Base-by-base conservation (phyloP, 148 eudicot species). In the Fagopyrum tataricum region DNA sequence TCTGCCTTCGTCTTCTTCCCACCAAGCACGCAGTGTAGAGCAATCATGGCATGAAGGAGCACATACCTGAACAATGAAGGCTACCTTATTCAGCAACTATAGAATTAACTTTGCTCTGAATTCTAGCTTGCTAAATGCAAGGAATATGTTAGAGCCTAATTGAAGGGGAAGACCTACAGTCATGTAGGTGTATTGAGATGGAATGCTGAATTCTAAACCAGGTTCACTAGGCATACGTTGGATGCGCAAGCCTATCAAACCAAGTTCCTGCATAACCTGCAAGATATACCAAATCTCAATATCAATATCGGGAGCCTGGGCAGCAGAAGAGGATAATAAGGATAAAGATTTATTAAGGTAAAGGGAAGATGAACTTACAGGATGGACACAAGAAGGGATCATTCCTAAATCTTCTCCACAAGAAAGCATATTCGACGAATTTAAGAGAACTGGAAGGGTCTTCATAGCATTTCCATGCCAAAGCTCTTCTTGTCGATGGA, bases 1-100 rank as follows among this genome's bases (percentile, higher is more conserved):
- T 78, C 98, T 87, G 55, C 87, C 96, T 80, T 95, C 98, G 71
- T 91, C 98, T 87, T 95, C 98, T 83, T 95, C 98, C 98, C 98
- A 95, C 98, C 98, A 95, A 55, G 98, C 97, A 61, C 97, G 96
- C 61, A 95, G 79, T 69, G 98, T 95, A 23, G 98, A 90, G 78
- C 96, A 88, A 75, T 95, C 98, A 58, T 95, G 98, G 79, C 97
- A 91, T 66, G 98, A 95, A 59, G 98, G 98, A 83, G 98, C 98
- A 84, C 97, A 91, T 49, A 95, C 98, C 98, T 95, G 13, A 46
- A 70, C 7, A 67, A 26, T 5, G 26, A 1, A 46, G 49, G 8
- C 49, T 46, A 1, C 8, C 49, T 46, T 46, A 46, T 46, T 46
- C 49, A 46, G 49, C 49, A 7, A 10, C 49, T 46, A 46, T 46